phyloP scores from a whole-genome alignment of 495 filamentous ascomycete genomes.

The Podospora sp. region DNA sequence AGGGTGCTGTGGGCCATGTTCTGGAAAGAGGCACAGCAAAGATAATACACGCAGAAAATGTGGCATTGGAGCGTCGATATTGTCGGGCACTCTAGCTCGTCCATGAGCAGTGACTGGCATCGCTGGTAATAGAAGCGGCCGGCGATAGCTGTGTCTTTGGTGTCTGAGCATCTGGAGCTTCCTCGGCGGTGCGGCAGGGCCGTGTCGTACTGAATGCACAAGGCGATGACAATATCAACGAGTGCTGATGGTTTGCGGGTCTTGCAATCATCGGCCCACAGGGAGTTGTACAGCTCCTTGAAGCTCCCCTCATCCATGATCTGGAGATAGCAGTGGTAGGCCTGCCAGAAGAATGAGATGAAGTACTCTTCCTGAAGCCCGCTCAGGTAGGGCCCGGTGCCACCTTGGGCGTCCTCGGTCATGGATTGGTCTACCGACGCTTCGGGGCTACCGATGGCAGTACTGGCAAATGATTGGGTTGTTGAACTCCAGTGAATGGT shows the following conservation, averaged over 20 bases:
- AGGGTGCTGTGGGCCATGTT: conserved; percentile 51
- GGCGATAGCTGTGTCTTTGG: conserved; percentile 43
- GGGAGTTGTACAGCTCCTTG: conserved; percentile 49
- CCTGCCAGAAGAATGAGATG: conserved; percentile 52
- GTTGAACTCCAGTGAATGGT: conserved; percentile 14
- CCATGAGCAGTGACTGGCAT: conserved; percentile 47
- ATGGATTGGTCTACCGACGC: not conserved
- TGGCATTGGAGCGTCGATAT: conserved; percentile 57
- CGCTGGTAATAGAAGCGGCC: conserved; percentile 35
- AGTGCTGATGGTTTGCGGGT: conserved; percentile 53
- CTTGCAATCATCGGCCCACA: conserved; percentile 42
- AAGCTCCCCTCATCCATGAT: conserved; percentile 55
- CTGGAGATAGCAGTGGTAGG: conserved; percentile 42
- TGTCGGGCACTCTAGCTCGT: conserved; percentile 53
- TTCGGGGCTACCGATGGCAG: not conserved
- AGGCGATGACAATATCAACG: conserved; percentile 57
- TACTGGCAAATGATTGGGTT: not conserved
- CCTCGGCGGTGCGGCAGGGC: conserved; percentile 31
- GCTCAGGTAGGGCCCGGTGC: conserved; percentile 25
- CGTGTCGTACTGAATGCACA: conserved; percentile 57
- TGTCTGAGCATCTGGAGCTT: conserved; percentile 18
- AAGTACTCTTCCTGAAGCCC: conserved; percentile 53
- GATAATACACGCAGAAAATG: conserved; percentile 60
- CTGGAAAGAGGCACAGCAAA: conserved; percentile 58
- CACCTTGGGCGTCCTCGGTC: not conserved